phyloP scores from a whole-genome alignment of 2,329 filamentous ascomycete genomes.

The Pseudogymnoascus sp. region DNA sequence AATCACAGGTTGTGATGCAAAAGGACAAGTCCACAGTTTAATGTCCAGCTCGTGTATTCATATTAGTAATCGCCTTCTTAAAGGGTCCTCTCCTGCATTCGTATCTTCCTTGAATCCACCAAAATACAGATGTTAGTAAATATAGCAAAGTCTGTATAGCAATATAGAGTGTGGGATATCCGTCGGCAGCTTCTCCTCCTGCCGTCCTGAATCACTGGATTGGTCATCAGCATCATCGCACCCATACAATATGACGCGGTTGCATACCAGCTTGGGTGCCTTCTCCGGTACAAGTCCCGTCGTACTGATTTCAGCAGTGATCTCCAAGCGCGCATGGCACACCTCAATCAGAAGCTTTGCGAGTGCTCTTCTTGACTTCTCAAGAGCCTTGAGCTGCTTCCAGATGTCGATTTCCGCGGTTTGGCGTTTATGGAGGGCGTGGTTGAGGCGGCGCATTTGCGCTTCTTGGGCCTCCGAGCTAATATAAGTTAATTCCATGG shows the following conservation, averaged over 20 bases:
- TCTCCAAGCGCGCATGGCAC: background rate
- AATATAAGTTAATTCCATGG: background rate
- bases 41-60: background rate
- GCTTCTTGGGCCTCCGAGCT: background rate
- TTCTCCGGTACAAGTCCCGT: background rate
- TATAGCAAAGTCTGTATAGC: constrained; percentile 1
- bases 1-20: background rate
- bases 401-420: background rate
- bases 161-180: background rate
- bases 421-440: constrained; percentile 1
- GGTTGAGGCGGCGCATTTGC: background rate
- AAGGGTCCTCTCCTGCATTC: background rate
- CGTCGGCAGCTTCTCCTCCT: background rate
- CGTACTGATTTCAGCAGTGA: background rate
- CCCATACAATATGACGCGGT: background rate
- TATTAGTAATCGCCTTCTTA: background rate
- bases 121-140: background rate
- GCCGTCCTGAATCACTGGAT: background rate
- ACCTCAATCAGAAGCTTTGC: background rate
- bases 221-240: background rate
- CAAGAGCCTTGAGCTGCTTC: background rate
- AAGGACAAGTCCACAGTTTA: background rate
- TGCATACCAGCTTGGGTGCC: background rate
- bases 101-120: background rate
- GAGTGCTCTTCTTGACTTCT: background rate